phyloP scores from a whole-genome alignment of 352 stramenopile species.

The Phytophthora ramorum region DNA sequence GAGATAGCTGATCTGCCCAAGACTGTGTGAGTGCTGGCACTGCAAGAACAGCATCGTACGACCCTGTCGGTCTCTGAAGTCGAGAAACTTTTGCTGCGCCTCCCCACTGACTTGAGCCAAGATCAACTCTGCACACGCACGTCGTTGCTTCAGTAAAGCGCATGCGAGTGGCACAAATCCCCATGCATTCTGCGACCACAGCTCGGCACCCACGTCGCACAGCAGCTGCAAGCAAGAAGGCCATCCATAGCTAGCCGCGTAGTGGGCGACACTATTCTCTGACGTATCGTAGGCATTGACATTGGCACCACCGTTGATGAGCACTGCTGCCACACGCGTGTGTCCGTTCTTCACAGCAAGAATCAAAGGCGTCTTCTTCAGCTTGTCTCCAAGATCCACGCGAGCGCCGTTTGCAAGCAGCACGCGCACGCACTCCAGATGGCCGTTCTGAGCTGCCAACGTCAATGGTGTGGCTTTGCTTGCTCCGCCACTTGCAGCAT shows the following conservation, averaged over 20 bases:
- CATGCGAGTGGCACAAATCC: constrained; percentile 77
- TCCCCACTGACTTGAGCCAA: constrained; percentile 55
- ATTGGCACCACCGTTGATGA: constrained; percentile 78
- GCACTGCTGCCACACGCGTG: constrained; percentile 48
- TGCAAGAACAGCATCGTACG: constrained; percentile 87
- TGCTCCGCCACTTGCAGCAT: constrained; percentile 41
- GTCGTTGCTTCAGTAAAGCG: constrained; percentile 68
- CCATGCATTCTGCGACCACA: constrained; percentile 80
- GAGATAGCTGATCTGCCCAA: constrained; percentile 72
- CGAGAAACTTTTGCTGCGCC: constrained; percentile 59
- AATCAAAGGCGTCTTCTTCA: constrained; percentile 83
- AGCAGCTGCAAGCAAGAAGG: constrained; percentile 69
- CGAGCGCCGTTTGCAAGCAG: constrained; percentile 63
- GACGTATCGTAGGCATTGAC: constrained; percentile 82
- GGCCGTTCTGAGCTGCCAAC: constrained; percentile 64
- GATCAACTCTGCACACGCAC: constrained; percentile 68
- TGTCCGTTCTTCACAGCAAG: constrained; percentile 82
- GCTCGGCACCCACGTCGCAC: constrained; percentile 56
- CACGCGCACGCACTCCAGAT: constrained; percentile 60
- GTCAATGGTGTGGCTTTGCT: constrained; percentile 67
- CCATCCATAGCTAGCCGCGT: constrained; percentile 82
- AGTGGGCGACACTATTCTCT: constrained; percentile 80
- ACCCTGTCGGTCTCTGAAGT: constrained; percentile 77
- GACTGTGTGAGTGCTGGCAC: constrained; percentile 69
- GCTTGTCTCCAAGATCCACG: constrained; percentile 71